Base-by-base conservation (phyloP, 192 early-diverging fungal species). In the Linnemannia schmuckeri region DNA sequence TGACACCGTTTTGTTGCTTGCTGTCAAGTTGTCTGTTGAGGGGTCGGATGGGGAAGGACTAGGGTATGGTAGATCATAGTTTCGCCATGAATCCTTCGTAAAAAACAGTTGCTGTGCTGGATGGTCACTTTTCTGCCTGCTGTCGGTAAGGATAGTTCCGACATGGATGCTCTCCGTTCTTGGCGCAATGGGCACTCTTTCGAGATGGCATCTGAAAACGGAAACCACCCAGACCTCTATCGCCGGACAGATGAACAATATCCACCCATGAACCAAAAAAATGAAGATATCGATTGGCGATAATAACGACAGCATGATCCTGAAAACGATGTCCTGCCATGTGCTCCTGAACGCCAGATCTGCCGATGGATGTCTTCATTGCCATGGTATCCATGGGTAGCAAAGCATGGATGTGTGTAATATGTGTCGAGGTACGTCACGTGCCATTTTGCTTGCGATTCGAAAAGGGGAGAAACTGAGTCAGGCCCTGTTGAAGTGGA, bases 391-490 rank as follows among this genome's bases (percentile, higher is more conserved):
- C 73, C 68, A 41, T 70, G 41, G 68, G 30, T 4, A 22, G 17
- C 17, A 9, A 57, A 7, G 61, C 61, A 66, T 38, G 9, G 38
- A 24, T 33, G 54, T 75, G 73, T 81, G 46, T 38, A 3, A 20
- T 17, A 40, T 68, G 42, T 27, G 15, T 18, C 47, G 54, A 75
- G 49, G 33, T 37, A 33, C 47, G 47, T 82, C 80, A 82, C 80
- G 80, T 82, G 80, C 80, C 80, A 82, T 82, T 82, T 82, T 82
- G 80, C 73, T 74, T 82, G 72, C 73, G 61, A 82, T 82, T 82
- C 74, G 80, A 80, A 82, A 82, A 82, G 80, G 80, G 75, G 75
- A 57, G 80, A 82, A 66, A 70, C 74, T 57, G 41, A 71, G 41
- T 17, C 27, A 9, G 17, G 42, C 13, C 33, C 42, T 15, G 61